Base-by-base conservation (phyloP, 1,284 basidiomycete genomes). In the Ustilago cynodontis region DNA sequence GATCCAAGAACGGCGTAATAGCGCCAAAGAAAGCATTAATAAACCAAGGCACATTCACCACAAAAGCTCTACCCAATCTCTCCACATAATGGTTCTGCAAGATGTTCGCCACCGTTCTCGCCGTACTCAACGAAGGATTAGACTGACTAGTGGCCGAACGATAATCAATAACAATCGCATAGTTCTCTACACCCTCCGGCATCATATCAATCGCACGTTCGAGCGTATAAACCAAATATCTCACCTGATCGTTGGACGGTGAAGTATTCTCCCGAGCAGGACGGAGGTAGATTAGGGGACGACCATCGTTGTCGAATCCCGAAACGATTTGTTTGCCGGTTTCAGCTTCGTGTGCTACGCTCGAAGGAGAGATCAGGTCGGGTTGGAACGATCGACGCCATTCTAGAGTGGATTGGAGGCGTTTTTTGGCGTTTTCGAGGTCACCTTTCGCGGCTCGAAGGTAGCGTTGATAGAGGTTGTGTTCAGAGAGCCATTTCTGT, bases 61-160 rank as follows among this genome's bases (percentile, higher is more conserved):
- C 91, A 43, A 95, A 88, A 14, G 93, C 94, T 20, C 93, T 90
- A 22, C 94, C 94, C 31, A 96, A 90, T 5, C 93, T 92, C 87
- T 95, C 94, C 35, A 93, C 92, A 81, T 97, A 97, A 86, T 96
- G 94, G 76, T 94, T 91, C 86, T 96, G 94, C 41, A 97, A 88
- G 76, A 97, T 94, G 69, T 90, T 88, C 33, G 78, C 80, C 39
- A 81, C 81, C 16, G 70, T 35, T 5, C 77, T 65, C 2, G 77
- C 77, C 20, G 70, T 78, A 11, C 65, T 60, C 24, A 84, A 62
- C 33, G 68, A 71, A 37, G 83, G 83, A 50, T 79, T 82, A 39
- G 74, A 71, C n/a, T 72, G 65, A 18, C 70, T 47, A 1, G 70
- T 79, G 10, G 82, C 76, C 14, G 65, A 66, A 31, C 76, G 54